Evolutionary conservation across 2,329 filamentous ascomycete species (phyloP).

Genomic region (Aspergillus udagawae): DNA sequence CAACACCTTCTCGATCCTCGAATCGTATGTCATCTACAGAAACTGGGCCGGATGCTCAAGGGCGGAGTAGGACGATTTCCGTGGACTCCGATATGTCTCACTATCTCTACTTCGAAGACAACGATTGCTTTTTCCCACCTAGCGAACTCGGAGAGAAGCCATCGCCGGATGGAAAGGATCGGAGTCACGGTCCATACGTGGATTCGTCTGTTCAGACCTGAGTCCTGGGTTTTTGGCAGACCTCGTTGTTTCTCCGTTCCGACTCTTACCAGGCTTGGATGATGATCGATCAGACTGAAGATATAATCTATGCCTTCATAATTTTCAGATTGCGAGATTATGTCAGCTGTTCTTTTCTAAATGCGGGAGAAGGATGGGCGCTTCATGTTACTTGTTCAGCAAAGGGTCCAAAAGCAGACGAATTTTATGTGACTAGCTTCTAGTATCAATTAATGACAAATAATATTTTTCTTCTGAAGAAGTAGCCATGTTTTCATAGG

Average conservation of each 20-base stretch:
- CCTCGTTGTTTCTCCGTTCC: background rate
- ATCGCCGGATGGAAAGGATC: background rate
- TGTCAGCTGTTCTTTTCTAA: background rate
- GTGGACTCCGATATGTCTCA: conserved; percentile 24
- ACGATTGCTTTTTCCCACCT: conserved; percentile 33
- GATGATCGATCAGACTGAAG: background rate
- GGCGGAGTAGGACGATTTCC: conserved; percentile 2
- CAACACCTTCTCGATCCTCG: background rate
- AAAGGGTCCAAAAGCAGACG: background rate
- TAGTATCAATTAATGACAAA: background rate
- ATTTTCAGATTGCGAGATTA: background rate
- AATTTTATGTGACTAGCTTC: background rate
- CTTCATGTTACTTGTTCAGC: background rate
- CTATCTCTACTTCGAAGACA: conserved; percentile 34
- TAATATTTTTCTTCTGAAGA: background rate
- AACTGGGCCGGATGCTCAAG: background rate
- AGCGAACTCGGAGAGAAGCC: conserved; percentile 22
- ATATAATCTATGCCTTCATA: background rate
- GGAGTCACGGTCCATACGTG: background rate
- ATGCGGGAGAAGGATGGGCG: background rate
- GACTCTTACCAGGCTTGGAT: background rate
- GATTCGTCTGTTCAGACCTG: background rate
- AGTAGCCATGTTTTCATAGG: background rate
- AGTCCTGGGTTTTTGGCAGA: background rate
- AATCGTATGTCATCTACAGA: background rate